These are phyloP conservation scores for Epichloe scottii DNA, from an alignment of 2,329 filamentous ascomycete species.

Conservation along the genomic window DNA sequence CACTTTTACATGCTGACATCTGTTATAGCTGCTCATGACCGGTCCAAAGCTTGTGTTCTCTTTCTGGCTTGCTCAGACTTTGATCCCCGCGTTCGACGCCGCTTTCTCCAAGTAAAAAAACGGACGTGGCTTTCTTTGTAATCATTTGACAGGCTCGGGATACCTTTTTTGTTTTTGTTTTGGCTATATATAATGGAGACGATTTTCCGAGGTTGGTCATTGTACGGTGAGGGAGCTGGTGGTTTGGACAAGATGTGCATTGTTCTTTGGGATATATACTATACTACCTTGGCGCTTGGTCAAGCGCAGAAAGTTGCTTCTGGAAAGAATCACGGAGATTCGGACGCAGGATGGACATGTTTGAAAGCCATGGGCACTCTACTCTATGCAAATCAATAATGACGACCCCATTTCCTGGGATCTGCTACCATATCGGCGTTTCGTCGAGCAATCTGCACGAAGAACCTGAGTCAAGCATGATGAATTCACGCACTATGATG, in stretches of 20 bases:
- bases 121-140: background rate
- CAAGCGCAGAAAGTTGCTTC: background rate
- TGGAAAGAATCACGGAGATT: background rate
- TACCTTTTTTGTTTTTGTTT: background rate
- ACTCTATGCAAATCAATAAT: conserved; percentile 1
- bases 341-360: background rate
- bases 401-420: background rate
- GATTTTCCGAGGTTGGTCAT: background rate
- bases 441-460: too few relatives aligned
- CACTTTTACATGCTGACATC: conserved; percentile 6
- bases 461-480: too few relatives aligned
- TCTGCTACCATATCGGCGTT: too few relatives aligned
- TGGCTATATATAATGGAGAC: background rate
- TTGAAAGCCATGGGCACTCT: background rate
- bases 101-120: conserved; percentile 18
- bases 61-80: conserved; percentile 97
- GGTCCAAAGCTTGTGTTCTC: conserved; percentile 98
- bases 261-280: background rate
- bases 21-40: conserved; percentile 74
- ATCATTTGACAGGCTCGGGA: background rate
- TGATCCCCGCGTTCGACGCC: conserved; percentile 80
- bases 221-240: background rate
- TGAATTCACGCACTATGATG: too few relatives aligned
- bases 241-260: background rate
- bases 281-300: conserved; percentile 1